Percentiles rank a stretch among this genome's conserved stretches.
Conservation (phyloP, 441 rosid species). For the Flueggea neowawraea region DNA sequence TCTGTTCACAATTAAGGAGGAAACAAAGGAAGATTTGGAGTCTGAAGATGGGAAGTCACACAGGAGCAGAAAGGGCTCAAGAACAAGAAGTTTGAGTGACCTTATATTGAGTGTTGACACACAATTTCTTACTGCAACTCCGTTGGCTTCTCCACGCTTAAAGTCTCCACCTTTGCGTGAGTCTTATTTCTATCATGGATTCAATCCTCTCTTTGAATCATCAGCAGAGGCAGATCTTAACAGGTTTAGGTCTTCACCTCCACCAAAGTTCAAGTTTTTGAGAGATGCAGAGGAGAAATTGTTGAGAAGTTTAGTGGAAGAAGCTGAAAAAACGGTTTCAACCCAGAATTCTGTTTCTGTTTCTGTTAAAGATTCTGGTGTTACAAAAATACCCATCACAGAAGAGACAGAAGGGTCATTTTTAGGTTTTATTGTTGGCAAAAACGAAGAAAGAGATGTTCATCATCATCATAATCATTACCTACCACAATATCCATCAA, state of each 20-base stretch:
- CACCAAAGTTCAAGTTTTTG: slow-evolving; percentile 90
- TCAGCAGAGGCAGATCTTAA: slow-evolving; percentile 45
- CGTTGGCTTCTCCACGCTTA: slow-evolving; percentile 70
- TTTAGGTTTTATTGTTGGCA: slow-evolving; percentile 46
- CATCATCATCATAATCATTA: slow-evolving; percentile 34
- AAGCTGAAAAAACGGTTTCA: slow-evolving; percentile 38
- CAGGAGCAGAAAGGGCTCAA: slow-evolving; percentile 57
- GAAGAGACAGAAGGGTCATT: slow-evolving; percentile 50
- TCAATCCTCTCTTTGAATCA: slow-evolving; percentile 90
- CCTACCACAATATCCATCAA: slow-evolving; percentile 34
- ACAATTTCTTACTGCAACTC: slow-evolving; percentile 40
- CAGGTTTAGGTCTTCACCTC: slow-evolving; percentile 66
- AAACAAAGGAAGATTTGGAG: slow-evolving; percentile 89
- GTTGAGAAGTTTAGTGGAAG: slow-evolving; percentile 49
- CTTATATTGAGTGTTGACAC: slow-evolving; percentile 36
- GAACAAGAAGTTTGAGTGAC: slow-evolving; percentile 78
- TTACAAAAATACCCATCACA: neutral
- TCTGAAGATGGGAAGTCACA: slow-evolving; percentile 82
- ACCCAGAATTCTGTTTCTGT: slow-evolving; percentile 7
- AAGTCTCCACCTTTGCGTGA: slow-evolving; percentile 5
- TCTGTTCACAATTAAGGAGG: slow-evolving; percentile 92
- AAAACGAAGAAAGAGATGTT: slow-evolving; percentile 32
- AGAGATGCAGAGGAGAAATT: slow-evolving; percentile 92
- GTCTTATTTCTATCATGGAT: slow-evolving; percentile 37
- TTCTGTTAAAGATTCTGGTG: slow-evolving; percentile 23